A percentile compares a stretch with the other conserved stretches of the same genome.
These are phyloP conservation scores for Potentilla sterilis DNA, from an alignment of 306 rosid species.

Conservation along the genomic window DNA sequence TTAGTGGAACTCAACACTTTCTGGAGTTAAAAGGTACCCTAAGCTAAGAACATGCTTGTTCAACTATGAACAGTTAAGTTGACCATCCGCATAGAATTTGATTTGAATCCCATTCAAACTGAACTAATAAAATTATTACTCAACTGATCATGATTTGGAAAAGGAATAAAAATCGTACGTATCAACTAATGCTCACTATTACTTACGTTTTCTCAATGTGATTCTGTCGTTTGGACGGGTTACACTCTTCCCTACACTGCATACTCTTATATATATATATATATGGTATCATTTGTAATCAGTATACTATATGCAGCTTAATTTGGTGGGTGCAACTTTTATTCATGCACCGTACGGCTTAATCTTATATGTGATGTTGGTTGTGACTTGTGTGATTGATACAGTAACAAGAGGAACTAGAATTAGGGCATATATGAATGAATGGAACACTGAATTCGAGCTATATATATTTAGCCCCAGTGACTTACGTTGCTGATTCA, in stretches of 20 bases:
- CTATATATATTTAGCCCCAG: background rate
- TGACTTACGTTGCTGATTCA: conserved; percentile 12
- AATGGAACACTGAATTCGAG: background rate
- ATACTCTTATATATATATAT: background rate
- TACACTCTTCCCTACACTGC: conserved; percentile 16
- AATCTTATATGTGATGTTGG: background rate
- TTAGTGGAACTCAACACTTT: background rate
- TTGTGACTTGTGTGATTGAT: background rate
- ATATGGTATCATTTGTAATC: background rate
- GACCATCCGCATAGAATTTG: background rate
- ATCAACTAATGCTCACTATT: background rate
- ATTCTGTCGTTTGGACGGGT: conserved; percentile 12
- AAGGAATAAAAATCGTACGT: background rate
- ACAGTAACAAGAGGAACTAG: background rate
- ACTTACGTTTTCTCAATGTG: background rate
- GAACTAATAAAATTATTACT: background rate
- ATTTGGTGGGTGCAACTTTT: conserved; percentile 14
- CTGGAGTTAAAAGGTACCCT: background rate
- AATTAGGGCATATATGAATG: background rate
- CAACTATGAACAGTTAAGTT: background rate
- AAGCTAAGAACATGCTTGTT: background rate
- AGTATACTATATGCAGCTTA: background rate
- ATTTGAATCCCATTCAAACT: background rate
- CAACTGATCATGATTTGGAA: background rate
- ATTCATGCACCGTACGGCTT: conserved; percentile 13